Percentiles rank a stretch among this genome's conserved stretches.
These are phyloP conservation scores for Gonapodya prolifera DNA, from an alignment of 192 early-diverging fungal genomes.

Conservation along the genomic window DNA sequence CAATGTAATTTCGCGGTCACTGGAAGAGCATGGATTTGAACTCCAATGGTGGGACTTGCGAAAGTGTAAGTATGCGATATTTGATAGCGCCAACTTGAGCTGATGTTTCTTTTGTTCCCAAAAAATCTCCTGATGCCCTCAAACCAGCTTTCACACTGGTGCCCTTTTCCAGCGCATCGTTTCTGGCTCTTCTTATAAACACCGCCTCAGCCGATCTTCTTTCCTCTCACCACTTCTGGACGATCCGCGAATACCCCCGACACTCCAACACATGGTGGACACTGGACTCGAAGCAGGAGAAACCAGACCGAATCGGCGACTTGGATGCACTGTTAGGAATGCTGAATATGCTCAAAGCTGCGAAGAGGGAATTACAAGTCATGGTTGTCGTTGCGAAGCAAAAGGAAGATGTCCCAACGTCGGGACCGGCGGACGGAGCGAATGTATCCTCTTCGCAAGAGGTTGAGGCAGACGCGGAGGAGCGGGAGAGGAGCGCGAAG, in stretches of 20 bases:
- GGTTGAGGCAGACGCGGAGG: background rate
- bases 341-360: background rate
- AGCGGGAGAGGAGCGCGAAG: background rate
- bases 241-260: background rate
- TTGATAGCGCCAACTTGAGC: no score
- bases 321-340: background rate
- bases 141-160: no score
- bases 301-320: background rate
- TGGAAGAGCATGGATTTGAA: background rate
- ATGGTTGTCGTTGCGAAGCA: background rate
- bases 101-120: no score
- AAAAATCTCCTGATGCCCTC: no score
- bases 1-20: background rate
- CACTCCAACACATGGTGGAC: background rate
- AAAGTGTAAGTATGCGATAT: background rate
- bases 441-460: no score
- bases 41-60: background rate
- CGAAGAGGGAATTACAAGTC: background rate
- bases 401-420: background rate
- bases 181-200: background rate
- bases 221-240: background rate
- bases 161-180: background rate
- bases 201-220: background rate
- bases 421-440: no score
- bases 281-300: background rate